Percentiles rank a stretch among this genome's conserved stretches.
These are phyloP conservation scores for Myxozyma monticola DNA, from an alignment of 805 yeast species.

Conservation along the genomic window DNA sequence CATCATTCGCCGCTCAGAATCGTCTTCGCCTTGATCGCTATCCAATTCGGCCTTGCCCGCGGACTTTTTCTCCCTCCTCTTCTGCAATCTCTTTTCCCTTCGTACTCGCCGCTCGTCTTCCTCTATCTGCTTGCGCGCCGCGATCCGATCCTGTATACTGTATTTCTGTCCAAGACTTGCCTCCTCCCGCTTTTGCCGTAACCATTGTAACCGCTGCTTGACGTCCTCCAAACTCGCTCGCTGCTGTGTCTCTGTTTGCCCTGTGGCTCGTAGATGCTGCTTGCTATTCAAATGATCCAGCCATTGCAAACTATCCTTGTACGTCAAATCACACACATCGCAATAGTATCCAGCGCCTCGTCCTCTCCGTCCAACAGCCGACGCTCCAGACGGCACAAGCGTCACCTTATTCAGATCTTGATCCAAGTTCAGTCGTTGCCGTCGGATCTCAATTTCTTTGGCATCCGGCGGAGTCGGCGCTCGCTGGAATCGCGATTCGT, in stretches of 20 bases:
- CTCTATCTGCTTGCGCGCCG: slow-evolving; percentile 41
- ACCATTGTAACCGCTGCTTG: slow-evolving; percentile 41
- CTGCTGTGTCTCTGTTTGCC: slow-evolving; percentile 43
- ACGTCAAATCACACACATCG: slow-evolving; percentile 74
- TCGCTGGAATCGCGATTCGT: slow-evolving; percentile 19
- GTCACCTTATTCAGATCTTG: slow-evolving; percentile 39
- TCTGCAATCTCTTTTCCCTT: slow-evolving; percentile 19
- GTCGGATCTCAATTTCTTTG: slow-evolving; percentile 32
- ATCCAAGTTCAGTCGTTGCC: slow-evolving; percentile 35
- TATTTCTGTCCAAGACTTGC: slow-evolving; percentile 31
- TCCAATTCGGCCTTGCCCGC: slow-evolving; percentile 6
- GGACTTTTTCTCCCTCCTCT: slow-evolving; percentile 28
- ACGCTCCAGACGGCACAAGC: slow-evolving; percentile 40
- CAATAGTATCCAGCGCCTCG: slow-evolving; percentile 83
- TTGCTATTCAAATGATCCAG: slow-evolving; percentile 81
- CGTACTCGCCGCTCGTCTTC: slow-evolving; percentile 42
- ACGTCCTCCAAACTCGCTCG: slow-evolving; percentile 53
- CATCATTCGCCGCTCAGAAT: slow-evolving; percentile 34
- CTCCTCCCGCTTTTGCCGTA: slow-evolving; percentile 40
- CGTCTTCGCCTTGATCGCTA: slow-evolving; percentile 18
- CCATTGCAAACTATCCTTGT: slow-evolving; percentile 76
- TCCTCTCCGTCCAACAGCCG: slow-evolving; percentile 46
- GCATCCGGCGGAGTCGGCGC: slow-evolving; percentile 34
- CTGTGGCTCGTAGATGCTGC: slow-evolving; percentile 48
- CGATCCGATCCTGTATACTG: slow-evolving; percentile 47